Evolutionary conservation across 306 rosid genomes (phyloP), one percentile per base, ranked within the genome.

Genomic region (Vigna hirtella): DNA sequence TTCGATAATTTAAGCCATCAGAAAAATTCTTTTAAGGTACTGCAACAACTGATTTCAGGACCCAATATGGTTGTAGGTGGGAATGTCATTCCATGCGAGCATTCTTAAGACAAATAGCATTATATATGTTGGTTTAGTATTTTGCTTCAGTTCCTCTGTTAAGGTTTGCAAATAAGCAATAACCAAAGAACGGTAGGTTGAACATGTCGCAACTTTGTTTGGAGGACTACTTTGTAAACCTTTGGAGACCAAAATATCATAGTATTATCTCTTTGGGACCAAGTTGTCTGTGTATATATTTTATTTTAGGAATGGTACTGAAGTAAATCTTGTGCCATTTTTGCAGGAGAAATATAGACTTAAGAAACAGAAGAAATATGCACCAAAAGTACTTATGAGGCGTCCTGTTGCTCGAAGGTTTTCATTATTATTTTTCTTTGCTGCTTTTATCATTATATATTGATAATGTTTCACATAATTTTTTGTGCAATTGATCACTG

Each of bases 301-400:
- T 66, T 79, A 18, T 71, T 45, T 82, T 86, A 20, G 48, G 24
- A 62, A 38, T 61, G 43, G 15, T 61, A 77, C 68, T 61, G 43
- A 61, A 61, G 77, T 72, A 15, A 85, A 65, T 67, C 70, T 73
- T n/a, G 26, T 22, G 50, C 24, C 59, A 51, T 69, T 9, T 78
- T 56, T 82, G 77, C 92, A 94, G 97, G 98, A 95, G 86, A 95
- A 95, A 77, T 95, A 95, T 84, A 91, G 93, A 85, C 89, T 89
- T 74, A 89, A 81, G 87, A 95, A 95, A 86, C 98, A 91, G 86
- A 95, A 95, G 84, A 95, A 95, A 70, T 91, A 95, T 86, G 97
- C 98, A 24, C 98, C 98, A 53, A 89, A 85, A 81, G 95, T 95
- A 49, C 92, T 91, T 67, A 52, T 93, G 77, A 86, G 98, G 88